Percentiles rank a stretch among this genome's conserved stretches.
phyloP scores from a whole-genome alignment of 768 basidiomycete species.

The Gautieria morchelliformis region DNA sequence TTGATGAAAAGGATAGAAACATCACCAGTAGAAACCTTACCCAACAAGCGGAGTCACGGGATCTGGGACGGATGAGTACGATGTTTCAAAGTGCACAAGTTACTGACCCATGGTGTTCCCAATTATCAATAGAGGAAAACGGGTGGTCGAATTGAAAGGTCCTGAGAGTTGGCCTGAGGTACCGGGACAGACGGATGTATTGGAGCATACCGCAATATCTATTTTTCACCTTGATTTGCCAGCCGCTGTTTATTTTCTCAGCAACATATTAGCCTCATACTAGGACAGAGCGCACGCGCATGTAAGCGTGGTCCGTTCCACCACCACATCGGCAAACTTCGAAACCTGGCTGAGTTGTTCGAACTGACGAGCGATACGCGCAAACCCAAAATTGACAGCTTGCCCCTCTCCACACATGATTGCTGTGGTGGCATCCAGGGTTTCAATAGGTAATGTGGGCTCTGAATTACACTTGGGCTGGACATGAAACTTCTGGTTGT shows the following conservation, averaged over 20 bases:
- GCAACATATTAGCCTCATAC: background rate
- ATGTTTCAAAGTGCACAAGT: background rate
- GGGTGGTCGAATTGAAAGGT: slow-evolving; percentile 28
- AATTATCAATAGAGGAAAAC: slow-evolving; percentile 29
- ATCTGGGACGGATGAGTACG: background rate
- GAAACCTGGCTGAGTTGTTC: slow-evolving; percentile 6
- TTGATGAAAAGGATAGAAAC: background rate
- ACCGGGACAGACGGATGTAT: background rate
- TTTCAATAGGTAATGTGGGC: background rate
- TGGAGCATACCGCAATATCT: slow-evolving; percentile 6
- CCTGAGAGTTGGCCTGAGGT: slow-evolving; percentile 17
- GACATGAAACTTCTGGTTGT: background rate
- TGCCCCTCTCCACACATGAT: slow-evolving; percentile 13
- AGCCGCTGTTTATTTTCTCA: slow-evolving; percentile 4
- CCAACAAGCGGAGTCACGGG: background rate
- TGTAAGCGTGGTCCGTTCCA: background rate
- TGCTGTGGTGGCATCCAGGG: slow-evolving; percentile 2
- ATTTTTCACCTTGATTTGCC: background rate
- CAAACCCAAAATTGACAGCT: background rate
- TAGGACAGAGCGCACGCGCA: background rate
- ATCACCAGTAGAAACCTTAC: background rate
- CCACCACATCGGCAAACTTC: slow-evolving; percentile 14
- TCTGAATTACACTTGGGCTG: background rate
- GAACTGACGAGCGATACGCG: background rate
- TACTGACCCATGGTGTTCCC: slow-evolving; percentile 27